Conservation (phyloP, 2,329 filamentous ascomycete species). For the Xylariaceae sp. region DNA sequence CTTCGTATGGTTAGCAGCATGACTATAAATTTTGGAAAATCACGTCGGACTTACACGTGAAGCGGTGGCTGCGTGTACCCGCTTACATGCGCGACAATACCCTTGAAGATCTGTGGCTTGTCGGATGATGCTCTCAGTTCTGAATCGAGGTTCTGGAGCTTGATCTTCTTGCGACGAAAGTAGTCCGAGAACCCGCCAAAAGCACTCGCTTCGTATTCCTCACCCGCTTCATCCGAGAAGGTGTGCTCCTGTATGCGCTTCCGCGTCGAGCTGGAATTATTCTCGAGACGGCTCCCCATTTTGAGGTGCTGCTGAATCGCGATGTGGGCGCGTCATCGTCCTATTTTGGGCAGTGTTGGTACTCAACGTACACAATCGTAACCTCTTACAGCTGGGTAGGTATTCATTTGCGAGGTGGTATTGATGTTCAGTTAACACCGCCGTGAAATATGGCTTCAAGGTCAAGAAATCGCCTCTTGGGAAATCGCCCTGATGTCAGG, state of each 20-base stretch:
- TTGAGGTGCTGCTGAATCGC: constrained; percentile 16
- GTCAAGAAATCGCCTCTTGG: background rate
- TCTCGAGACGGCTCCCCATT: constrained; percentile 58
- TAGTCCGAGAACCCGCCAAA: constrained; percentile 92
- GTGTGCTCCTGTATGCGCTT: constrained; percentile 60
- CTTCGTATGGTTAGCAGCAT: constrained; percentile 28
- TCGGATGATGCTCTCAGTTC: constrained; percentile 66
- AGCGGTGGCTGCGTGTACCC: constrained; percentile 94
- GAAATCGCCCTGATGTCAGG: no score
- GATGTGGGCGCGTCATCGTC: constrained; percentile 3
- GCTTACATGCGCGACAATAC: constrained; percentile 84
- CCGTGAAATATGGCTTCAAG: background rate
- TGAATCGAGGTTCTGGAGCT: constrained; percentile 89
- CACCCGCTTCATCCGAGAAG: constrained; percentile 77
- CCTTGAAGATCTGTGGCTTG: constrained; percentile 82
- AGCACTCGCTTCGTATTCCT: constrained; percentile 81
- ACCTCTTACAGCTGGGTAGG: no score
- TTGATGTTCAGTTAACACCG: background rate
- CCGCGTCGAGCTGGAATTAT: constrained; percentile 57
- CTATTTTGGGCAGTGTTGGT: background rate
- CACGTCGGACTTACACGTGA: constrained; percentile 53
- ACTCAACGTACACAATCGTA: background rate
- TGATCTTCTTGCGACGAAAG: constrained; percentile 92
- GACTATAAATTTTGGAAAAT: background rate
- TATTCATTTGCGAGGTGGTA: background rate